phyloP scores from a whole-genome alignment of 2,329 filamentous ascomycete species.

The Diaporthe eres region DNA sequence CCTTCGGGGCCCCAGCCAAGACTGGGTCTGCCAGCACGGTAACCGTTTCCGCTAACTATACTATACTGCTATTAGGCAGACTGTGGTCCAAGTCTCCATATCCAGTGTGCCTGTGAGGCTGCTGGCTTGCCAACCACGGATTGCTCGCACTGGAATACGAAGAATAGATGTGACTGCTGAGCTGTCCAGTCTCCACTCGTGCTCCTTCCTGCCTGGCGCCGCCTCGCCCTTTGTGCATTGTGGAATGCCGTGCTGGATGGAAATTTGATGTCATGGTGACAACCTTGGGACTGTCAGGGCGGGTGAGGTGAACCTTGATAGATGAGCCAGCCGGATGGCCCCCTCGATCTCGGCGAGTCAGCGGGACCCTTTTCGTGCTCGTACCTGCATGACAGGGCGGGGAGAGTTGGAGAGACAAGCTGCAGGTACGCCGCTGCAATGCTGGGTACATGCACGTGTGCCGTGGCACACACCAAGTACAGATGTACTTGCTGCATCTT shows the following conservation, averaged over 20 bases:
- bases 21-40: background rate
- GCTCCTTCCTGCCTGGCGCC: background rate
- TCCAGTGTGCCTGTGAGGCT: slow-evolving; percentile 4
- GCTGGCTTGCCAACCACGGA: slow-evolving; percentile 16
- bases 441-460: slow-evolving; percentile 17
- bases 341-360: slow-evolving; percentile 28
- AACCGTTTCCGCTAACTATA: background rate
- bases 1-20: slow-evolving; percentile 6
- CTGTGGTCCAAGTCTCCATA: slow-evolving; percentile 15
- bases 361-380: slow-evolving; percentile 6
- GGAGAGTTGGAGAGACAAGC: slow-evolving; percentile 12
- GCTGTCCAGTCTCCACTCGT: background rate
- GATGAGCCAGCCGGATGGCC: slow-evolving; percentile 16
- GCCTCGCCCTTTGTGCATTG: background rate
- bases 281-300: slow-evolving; percentile 10
- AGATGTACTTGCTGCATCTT: background rate
- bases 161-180: slow-evolving; percentile 5
- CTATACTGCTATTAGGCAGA: background rate
- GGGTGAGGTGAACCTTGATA: slow-evolving; percentile 27
- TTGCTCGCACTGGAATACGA: slow-evolving; percentile 10
- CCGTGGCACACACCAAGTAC: background rate
- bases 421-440: slow-evolving; percentile 16
- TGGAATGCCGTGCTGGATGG: background rate
- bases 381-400: slow-evolving; percentile 33
- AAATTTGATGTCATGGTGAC: slow-evolving; percentile 27